Evolutionary conservation across 306 rosid species (phyloP), one percentile per base, ranked within the genome.

Genomic region (Fagus crenata): DNA sequence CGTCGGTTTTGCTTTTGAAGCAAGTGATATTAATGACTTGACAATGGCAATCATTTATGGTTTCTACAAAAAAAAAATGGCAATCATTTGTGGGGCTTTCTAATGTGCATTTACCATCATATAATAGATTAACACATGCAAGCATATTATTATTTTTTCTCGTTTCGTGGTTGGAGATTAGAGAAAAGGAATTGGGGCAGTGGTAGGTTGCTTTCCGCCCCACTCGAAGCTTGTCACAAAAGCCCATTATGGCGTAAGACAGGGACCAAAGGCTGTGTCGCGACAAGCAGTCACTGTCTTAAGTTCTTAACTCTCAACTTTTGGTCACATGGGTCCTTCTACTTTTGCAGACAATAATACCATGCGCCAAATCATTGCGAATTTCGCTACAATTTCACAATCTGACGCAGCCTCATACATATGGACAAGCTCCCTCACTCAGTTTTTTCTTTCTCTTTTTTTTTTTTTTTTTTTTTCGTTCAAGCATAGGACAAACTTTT

Each of bases 171-270:
- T 2, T 9, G 14, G 14, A 1, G 51, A 2, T 7, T 1, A 4
- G 8, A 56, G 31, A 2, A 22, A 18, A 28, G 0, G 35, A 22
- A 12, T 28, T 11, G 4, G n/a, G 40, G 41, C 39, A 40, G 39
- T 60, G 41, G 11, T 60, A 33, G 7, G 36, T 33, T 61, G 41
- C 68, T 61, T 61, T 61, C 68, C 68, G 68, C 35, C 68, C 42
- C 33, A 22, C 33, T 22, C 28, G 28, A 22, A 8, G 33, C 28
- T 22, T 7, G 35, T 40, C 68, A 4, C 41, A 33, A 61, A 32
- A 4, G n/a, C 68, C 9, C 14, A 61, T 61, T 3, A 31, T 33
- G 8, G 67, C 41, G 41, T 61, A 61, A 2, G 68, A 61, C 68
- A 33, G 18, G 68, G 68, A 33, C 41, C 68, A 33, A n/a, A 0